These are phyloP conservation scores for Leccinum griseonigrum DNA, from an alignment of 1,284 basidiomycete genomes.

Conservation along the genomic window DNA sequence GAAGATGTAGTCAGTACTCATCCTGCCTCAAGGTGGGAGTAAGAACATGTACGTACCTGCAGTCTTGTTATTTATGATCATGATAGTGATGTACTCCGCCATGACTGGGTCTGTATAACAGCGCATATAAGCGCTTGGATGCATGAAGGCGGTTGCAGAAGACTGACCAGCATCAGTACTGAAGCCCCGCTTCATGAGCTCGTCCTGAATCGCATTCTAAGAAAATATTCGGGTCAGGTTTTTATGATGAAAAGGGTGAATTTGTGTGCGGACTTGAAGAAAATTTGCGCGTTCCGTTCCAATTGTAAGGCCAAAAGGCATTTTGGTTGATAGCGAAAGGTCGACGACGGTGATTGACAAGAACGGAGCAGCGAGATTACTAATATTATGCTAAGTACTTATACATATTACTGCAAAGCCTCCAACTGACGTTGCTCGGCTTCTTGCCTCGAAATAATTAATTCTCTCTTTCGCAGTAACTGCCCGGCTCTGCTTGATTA, in stretches of 20 bases:
- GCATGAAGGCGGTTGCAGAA: conserved; percentile 9
- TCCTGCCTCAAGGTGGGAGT: background rate
- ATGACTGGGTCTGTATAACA: conserved; percentile 69
- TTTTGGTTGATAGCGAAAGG: conserved; percentile 33
- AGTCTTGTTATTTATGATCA: conserved; percentile 90
- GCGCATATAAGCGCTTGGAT: conserved; percentile 4
- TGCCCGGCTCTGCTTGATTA: conserved; percentile 11
- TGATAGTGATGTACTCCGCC: conserved; percentile 90
- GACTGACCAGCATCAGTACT: conserved; percentile 71
- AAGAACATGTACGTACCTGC: conserved; percentile 47
- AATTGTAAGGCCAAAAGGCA: conserved; percentile 76
- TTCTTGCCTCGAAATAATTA: conserved; percentile 18
- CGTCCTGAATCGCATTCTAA: conserved; percentile 78
- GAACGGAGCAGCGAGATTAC: conserved; percentile 22
- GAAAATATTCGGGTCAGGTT: conserved; percentile 18
- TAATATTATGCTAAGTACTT: conserved; percentile 28
- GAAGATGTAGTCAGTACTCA: conserved; percentile 15
- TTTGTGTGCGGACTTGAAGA: conserved; percentile 55
- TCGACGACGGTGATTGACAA: conserved; percentile 31
- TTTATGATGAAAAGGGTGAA: background rate
- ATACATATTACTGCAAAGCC: background rate
- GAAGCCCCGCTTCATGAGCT: conserved; percentile 74
- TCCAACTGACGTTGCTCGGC: conserved; percentile 18
- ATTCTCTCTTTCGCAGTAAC: conserved; percentile 9
- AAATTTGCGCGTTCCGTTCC: conserved; percentile 72